Evolutionary conservation across 192 early-diverging fungal genomes (phyloP), one percentile per base, ranked within the genome.

Genomic region (Coemansia sp.): DNA sequence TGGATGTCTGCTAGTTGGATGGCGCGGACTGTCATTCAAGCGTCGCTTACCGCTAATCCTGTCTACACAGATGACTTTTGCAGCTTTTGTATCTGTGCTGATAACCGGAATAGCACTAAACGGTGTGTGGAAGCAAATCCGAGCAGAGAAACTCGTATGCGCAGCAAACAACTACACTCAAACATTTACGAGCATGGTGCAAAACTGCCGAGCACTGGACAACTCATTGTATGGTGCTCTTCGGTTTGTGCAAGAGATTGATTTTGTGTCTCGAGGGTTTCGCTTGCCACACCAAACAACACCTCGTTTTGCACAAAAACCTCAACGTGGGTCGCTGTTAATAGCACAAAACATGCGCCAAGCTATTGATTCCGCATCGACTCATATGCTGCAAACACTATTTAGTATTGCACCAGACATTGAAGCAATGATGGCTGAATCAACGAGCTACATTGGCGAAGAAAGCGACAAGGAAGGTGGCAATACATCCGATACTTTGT

Each of bases 221-320:
- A 50, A 27, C 0, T 37, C 68, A 41, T 12, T 68, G 5, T 68
- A 79, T 48, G 57, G 60, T 2, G 68, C 67, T 3, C 57, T 79
- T 17, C 58, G 65, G 38, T 65, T 59, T 41, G 55, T 74, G 1
- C 72, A 67, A 45, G 77, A 79, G 7, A 24, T 74, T 2, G 68
- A 65, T 19, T 62, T 79, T 62, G 65, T 79, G 1, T 12, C 59
- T 0, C 23, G 64, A 0, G 77, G 77, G 11, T 68, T 74, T 19
- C 67, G 72, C 5, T 29, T 68, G 29, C 64, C 67, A 0, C 23
- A 29, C 12, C 50, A 19, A 50, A 65, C 5, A 55, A 54, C 32
- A 14, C 29, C 50, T 5, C 19, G 9, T n/a, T 64, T 51, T 7
- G 52, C 49, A 1, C 45, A 14, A 0, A 41, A n/a, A 5, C 54